Percentiles rank a stretch among this genome's conserved stretches.
phyloP scores from a whole-genome alignment of 176 grass and related monocot species.

The Triticum monococcum region DNA sequence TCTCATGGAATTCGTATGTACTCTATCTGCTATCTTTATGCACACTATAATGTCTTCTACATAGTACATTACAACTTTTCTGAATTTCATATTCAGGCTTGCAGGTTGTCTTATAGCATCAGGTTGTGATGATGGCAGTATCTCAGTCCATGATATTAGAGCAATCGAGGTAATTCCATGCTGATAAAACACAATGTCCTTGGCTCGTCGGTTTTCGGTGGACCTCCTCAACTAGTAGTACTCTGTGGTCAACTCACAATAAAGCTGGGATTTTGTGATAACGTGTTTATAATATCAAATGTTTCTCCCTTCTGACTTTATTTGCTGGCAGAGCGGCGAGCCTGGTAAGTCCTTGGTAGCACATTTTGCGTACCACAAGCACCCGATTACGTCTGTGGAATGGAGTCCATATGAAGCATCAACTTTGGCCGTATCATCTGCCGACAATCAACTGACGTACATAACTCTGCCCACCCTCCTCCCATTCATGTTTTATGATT shows the following conservation, averaged over 20 bases:
- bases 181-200: not conserved
- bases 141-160: constrained; percentile 83
- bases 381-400: constrained; percentile 84
- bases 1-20: not conserved
- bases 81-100: constrained; percentile 38
- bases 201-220: not conserved
- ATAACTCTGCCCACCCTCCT: not conserved
- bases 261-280: not conserved
- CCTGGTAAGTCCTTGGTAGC: constrained; percentile 41
- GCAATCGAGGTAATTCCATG: constrained; percentile 43
- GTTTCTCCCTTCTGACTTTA: not conserved
- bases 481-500: not conserved
- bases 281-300: not conserved
- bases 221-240: not conserved
- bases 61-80: not conserved
- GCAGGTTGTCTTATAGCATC: constrained; percentile 79
- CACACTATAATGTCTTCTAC: not conserved
- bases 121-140: constrained; percentile 82
- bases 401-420: constrained; percentile 94
- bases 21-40: not conserved
- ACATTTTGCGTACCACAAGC: constrained; percentile 84
- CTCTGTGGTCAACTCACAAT: not conserved
- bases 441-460: constrained; percentile 89
- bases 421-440: constrained; percentile 80
- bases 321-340: constrained; percentile 35